Conservation (phyloP, 345 rosid species). For the Lagerstroemia speciosa region DNA sequence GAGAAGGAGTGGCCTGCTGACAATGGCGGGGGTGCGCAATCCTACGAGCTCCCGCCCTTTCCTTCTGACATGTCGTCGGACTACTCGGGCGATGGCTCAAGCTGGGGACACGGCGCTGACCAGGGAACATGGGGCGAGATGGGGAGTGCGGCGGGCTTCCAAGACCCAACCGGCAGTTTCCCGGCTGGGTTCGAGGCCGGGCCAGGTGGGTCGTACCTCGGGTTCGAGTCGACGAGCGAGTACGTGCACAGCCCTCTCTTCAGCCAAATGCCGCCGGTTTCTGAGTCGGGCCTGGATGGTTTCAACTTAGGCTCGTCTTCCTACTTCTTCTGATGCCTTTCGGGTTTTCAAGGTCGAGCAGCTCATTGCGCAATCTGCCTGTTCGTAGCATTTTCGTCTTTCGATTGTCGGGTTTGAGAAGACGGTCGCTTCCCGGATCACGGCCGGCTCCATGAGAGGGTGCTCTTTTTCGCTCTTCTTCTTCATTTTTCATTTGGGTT, state of each 20-base stretch:
- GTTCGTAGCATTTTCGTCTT: neutral
- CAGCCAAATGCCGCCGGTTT: slow-evolving; percentile 78
- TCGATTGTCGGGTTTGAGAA: neutral
- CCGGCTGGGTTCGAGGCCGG: slow-evolving; percentile 16
- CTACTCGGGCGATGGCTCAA: slow-evolving; percentile 7
- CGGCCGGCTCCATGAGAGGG: neutral
- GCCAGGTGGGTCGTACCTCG: slow-evolving; percentile 21
- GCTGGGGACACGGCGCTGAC: slow-evolving; percentile 10
- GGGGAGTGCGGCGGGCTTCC: slow-evolving; percentile 17
- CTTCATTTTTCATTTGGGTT: neutral
- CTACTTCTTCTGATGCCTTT: slow-evolving; percentile 17
- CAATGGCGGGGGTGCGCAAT: slow-evolving; percentile 17
- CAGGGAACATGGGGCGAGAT: slow-evolving; percentile 12
- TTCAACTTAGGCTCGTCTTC: slow-evolving; percentile 51
- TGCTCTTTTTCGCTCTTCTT: neutral
- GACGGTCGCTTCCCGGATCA: neutral
- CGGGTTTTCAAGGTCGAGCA: neutral
- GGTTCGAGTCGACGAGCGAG: slow-evolving; percentile 38
- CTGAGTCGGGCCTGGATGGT: slow-evolving; percentile 48
- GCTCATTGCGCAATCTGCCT: neutral
- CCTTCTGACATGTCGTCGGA: slow-evolving; percentile 25
- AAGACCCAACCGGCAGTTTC: slow-evolving; percentile 9
- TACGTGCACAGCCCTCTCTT: slow-evolving; percentile 79
- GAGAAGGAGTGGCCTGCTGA: slow-evolving; percentile 9
- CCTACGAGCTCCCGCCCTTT: slow-evolving; percentile 47